phyloP scores from a whole-genome alignment of 148 eudicot genomes.

The Diospyros lotus region DNA sequence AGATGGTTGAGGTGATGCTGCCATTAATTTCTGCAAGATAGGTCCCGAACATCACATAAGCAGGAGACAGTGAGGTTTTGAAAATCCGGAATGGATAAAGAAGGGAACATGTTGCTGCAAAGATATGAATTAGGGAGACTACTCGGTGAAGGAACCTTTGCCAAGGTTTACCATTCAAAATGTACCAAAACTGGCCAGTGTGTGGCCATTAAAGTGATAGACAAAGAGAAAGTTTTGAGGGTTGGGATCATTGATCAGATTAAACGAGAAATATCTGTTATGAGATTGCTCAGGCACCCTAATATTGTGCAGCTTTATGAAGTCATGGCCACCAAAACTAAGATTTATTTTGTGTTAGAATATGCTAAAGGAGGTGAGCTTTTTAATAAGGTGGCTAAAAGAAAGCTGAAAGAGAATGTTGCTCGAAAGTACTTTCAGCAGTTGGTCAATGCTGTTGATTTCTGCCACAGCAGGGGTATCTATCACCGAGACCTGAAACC shows the following conservation, averaged over 20 bases:
- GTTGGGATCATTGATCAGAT: slow-evolving; percentile 10
- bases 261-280: slow-evolving; percentile 8
- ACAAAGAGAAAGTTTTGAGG: slow-evolving; percentile 8
- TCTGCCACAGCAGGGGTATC: slow-evolving; percentile 8
- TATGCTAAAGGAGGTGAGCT: slow-evolving; percentile 10
- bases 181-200: not conserved
- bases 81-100: not conserved
- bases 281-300: slow-evolving; percentile 4
- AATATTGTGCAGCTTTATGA: slow-evolving; percentile 9
- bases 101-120: slow-evolving; percentile 1
- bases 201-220: slow-evolving; percentile 7
- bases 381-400: slow-evolving; percentile 5
- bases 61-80: slow-evolving; percentile 1
- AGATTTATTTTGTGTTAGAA: slow-evolving; percentile 5
- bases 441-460: slow-evolving; percentile 8
- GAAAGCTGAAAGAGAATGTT: slow-evolving; percentile 6
- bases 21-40: not conserved
- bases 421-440: slow-evolving; percentile 5
- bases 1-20: slow-evolving; percentile 23
- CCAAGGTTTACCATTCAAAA: slow-evolving; percentile 5
- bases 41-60: not conserved
- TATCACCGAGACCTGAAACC: slow-evolving; percentile 12
- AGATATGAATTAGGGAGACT: slow-evolving; percentile 7
- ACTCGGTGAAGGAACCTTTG: slow-evolving; percentile 10
- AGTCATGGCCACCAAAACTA: slow-evolving; percentile 9